These are phyloP conservation scores for Russula dissimulans DNA, from an alignment of 768 basidiomycete genomes.

Conservation along the genomic window DNA sequence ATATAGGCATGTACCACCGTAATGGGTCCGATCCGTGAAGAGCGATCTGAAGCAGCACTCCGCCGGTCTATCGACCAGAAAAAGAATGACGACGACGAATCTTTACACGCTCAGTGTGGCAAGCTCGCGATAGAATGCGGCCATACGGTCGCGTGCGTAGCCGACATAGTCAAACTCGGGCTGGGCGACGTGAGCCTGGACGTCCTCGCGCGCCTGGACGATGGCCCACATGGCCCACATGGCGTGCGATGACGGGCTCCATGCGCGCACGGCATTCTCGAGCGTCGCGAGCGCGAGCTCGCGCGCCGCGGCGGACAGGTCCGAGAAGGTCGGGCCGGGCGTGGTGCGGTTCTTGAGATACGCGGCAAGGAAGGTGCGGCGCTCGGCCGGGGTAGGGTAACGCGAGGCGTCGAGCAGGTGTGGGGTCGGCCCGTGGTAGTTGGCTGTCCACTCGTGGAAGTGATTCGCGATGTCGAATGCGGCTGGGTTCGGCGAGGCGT, in stretches of 20 bases:
- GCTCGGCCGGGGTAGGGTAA: conserved; percentile 68
- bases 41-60: background rate
- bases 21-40: too few species aligned
- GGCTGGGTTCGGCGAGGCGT: conserved; percentile 85
- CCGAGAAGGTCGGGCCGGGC: conserved; percentile 19
- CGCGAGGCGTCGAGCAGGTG: conserved; percentile 51
- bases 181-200: conserved; percentile 47
- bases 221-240: conserved; percentile 96
- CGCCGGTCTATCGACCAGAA: background rate
- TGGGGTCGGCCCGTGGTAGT: conserved; percentile 69
- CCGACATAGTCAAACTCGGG: conserved; percentile 86
- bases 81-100: background rate
- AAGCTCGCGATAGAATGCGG: conserved; percentile 50
- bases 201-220: conserved; percentile 74
- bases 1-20: background rate
- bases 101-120: conserved; percentile 33
- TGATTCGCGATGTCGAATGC: conserved; percentile 96
- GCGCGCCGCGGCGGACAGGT: conserved; percentile 19
- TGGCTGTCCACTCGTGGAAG: conserved; percentile 93
- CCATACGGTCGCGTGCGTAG: conserved; percentile 66
- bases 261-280: conserved; percentile 71
- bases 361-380: conserved; percentile 74
- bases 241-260: conserved; percentile 86
- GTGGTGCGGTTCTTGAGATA: conserved; percentile 53
- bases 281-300: conserved; percentile 47